A percentile compares a stretch with the other conserved stretches of the same genome.
Conservation (phyloP, 2,329 filamentous ascomycete genomes). For the Pleochaeta shiraiana region DNA sequence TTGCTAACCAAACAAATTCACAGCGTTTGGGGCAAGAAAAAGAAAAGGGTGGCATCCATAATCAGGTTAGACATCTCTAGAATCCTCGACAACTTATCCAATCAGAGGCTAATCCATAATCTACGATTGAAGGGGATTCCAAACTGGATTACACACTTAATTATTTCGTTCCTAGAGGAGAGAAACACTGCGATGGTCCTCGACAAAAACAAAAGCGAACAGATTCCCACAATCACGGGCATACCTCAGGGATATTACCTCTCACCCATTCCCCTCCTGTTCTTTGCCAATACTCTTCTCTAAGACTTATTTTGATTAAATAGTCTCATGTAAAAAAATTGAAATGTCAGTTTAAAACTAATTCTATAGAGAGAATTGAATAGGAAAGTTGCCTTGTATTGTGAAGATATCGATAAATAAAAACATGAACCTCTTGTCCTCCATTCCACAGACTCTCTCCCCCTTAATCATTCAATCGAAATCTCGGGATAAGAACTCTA, state of each 20-base stretch:
- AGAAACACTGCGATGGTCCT: slow-evolving; percentile 1
- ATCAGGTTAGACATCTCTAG: neutral
- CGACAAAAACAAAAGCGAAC: neutral
- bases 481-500: too few relatives aligned
- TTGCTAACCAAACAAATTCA: neutral
- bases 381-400: too few relatives aligned
- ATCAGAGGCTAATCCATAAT: neutral
- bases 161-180: neutral
- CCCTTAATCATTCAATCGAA: too few relatives aligned
- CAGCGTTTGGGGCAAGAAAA: neutral
- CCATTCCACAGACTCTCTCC: too few relatives aligned
- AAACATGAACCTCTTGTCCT: too few relatives aligned
- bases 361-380: too few relatives aligned
- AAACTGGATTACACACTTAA: neutral
- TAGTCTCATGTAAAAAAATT: too few relatives aligned
- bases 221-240: neutral
- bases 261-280: neutral
- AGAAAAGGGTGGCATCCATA: neutral
- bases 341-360: too few relatives aligned
- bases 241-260: neutral
- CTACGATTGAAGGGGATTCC: neutral
- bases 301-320: too few relatives aligned
- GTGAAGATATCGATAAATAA: too few relatives aligned
- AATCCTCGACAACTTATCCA: neutral
- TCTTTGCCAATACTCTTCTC: neutral